phyloP scores from a whole-genome alignment of 2,329 filamentous ascomycete species.

The Aspergillus sp. region DNA sequence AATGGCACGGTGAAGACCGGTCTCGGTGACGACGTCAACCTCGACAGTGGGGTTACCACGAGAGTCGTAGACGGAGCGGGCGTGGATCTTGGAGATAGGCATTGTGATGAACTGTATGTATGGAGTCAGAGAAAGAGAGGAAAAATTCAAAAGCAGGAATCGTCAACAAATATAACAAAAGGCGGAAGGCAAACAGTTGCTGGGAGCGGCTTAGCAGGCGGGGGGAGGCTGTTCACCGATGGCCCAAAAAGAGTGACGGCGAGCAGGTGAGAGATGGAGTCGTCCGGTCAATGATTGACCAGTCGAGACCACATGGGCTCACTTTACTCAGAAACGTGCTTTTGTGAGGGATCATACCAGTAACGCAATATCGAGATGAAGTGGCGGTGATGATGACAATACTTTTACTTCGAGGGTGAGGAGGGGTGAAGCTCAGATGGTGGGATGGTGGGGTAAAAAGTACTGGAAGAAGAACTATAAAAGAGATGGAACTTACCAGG shows the following conservation, averaged over 20 bases:
- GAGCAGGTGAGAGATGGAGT: constrained; percentile 20
- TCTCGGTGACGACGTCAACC: constrained; percentile 96
- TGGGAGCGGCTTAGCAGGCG: constrained; percentile 38
- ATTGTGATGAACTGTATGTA: constrained; percentile 61
- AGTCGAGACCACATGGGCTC: constrained; percentile 17
- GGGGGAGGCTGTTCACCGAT: constrained; percentile 45
- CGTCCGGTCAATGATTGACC: constrained; percentile 25
- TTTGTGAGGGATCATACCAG: constrained; percentile 9
- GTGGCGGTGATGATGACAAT: constrained; percentile 6
- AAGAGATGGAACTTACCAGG: constrained; percentile 12
- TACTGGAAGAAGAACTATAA: not conserved
- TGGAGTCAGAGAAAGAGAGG: constrained; percentile 31
- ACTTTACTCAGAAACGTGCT: not conserved
- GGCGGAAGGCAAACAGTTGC: constrained; percentile 21
- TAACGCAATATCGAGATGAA: constrained; percentile 3
- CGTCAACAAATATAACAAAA: constrained; percentile 26
- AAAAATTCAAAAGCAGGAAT: constrained; percentile 25
- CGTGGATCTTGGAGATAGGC: constrained; percentile 88
- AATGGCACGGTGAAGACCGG: constrained; percentile 94
- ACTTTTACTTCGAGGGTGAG: not conserved
- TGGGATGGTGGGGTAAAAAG: constrained; percentile 19
- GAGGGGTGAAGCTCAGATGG: constrained; percentile 15
- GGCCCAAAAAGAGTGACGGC: constrained; percentile 38
- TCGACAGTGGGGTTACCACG: constrained; percentile 98
- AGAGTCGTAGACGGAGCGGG: constrained; percentile 97